A percentile compares a stretch with the other conserved stretches of the same genome.
Conservation (phyloP, 2,329 filamentous ascomycete genomes). For the Pyrenophora tritici-repentis region DNA sequence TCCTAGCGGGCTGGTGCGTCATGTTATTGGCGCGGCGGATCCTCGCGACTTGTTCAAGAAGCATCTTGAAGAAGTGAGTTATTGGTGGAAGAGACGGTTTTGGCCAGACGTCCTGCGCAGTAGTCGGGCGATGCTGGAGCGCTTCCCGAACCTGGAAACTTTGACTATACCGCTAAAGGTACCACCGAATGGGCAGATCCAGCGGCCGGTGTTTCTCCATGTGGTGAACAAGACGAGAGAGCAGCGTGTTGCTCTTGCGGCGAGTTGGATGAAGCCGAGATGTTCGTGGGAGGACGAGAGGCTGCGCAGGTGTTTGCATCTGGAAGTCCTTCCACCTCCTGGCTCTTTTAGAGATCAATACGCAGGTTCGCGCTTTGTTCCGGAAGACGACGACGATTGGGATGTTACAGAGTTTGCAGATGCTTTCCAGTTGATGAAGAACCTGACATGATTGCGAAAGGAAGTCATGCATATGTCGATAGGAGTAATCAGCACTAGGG, state of each 20-base stretch:
- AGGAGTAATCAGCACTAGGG: too few relatives aligned
- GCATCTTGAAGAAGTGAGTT: slow-evolving; percentile 31
- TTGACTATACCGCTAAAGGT: slow-evolving; percentile 34
- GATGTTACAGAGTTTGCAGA: slow-evolving; percentile 33
- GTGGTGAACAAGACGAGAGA: slow-evolving; percentile 32
- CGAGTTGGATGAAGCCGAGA: slow-evolving; percentile 30
- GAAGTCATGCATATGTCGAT: neutral
- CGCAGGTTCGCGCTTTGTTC: slow-evolving; percentile 27
- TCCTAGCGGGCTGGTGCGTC: slow-evolving; percentile 20
- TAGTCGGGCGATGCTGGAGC: slow-evolving; percentile 21
- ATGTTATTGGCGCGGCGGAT: slow-evolving; percentile 29
- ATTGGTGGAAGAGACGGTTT: slow-evolving; percentile 36
- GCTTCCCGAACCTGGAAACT: slow-evolving; percentile 31
- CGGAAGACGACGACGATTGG: slow-evolving; percentile 32
- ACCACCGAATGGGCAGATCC: slow-evolving; percentile 14
- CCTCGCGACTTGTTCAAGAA: slow-evolving; percentile 27
- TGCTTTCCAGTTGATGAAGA: slow-evolving; percentile 26
- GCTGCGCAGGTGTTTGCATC: slow-evolving; percentile 29
- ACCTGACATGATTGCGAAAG: neutral
- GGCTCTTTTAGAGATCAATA: slow-evolving; percentile 21
- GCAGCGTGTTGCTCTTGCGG: slow-evolving; percentile 33
- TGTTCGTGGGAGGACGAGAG: slow-evolving; percentile 28
- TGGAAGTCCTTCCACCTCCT: slow-evolving; percentile 29
- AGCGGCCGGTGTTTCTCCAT: slow-evolving; percentile 34
- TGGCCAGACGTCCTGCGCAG: slow-evolving; percentile 35